phyloP scores from a whole-genome alignment of 768 basidiomycete species.

The Tephrocybe sp. region DNA sequence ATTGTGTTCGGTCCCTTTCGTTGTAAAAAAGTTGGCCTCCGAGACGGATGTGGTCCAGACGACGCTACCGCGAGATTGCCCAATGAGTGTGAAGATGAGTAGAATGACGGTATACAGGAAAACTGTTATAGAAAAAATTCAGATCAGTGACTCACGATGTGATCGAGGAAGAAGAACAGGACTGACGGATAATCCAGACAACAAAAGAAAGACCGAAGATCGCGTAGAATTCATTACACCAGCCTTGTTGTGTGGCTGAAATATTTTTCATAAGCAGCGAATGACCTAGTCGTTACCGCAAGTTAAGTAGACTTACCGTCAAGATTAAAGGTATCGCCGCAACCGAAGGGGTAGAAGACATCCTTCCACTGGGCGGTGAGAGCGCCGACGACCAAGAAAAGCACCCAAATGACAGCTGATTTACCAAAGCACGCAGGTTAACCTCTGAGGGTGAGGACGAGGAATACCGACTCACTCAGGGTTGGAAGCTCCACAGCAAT shows the following conservation, averaged over 20 bases:
- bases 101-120: constrained; percentile 13
- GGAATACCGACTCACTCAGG: constrained; percentile 8
- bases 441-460: too few species aligned
- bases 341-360: constrained; percentile 11
- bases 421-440: not conserved
- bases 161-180: not conserved
- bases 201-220: constrained; percentile 16
- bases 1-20: too few species aligned
- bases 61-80: constrained; percentile 11
- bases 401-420: constrained; percentile 12
- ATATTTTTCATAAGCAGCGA: not conserved
- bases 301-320: not conserved
- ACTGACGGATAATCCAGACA: constrained; percentile 14
- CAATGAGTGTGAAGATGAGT: constrained; percentile 5
- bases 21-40: constrained; percentile 9
- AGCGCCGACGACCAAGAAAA: constrained; percentile 12
- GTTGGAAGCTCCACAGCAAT: constrained; percentile 11
- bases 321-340: not conserved
- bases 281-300: not conserved
- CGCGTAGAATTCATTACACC: constrained; percentile 11
- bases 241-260: constrained; percentile 1
- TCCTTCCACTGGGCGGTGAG: constrained; percentile 8
- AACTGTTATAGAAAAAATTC: constrained; percentile 8
- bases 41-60: constrained; percentile 11
- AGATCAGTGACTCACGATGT: not conserved